phyloP scores from a whole-genome alignment of 1,139 yeast species.

The Blastobotrys illinoisensis region DNA sequence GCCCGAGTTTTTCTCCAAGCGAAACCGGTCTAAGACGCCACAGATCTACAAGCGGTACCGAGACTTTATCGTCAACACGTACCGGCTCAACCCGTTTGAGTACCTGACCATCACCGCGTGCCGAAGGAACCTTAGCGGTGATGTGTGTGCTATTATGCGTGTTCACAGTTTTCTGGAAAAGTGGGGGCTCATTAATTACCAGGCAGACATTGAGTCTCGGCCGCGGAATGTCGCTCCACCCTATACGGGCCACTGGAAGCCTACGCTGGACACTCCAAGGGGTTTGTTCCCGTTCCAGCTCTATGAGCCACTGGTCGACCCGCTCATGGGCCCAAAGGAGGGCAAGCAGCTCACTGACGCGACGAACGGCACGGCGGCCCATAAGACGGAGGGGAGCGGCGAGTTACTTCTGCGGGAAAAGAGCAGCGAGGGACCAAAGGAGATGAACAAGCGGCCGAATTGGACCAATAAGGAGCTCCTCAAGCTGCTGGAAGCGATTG shows the following conservation, averaged over 20 bases:
- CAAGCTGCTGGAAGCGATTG: slow-evolving; percentile 51
- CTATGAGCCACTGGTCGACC: slow-evolving; percentile 33
- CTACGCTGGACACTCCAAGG: slow-evolving; percentile 78
- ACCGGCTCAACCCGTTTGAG: slow-evolving; percentile 88
- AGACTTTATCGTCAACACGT: slow-evolving; percentile 89
- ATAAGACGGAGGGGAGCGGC: background rate
- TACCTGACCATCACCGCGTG: slow-evolving; percentile 90
- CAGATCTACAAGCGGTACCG: slow-evolving; percentile 81
- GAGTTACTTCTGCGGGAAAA: slow-evolving; percentile 2
- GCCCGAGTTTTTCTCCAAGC: slow-evolving; percentile 82
- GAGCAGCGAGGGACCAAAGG: slow-evolving; percentile 34
- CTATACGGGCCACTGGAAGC: slow-evolving; percentile 45
- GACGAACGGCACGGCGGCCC: background rate
- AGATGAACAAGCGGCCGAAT: slow-evolving; percentile 33
- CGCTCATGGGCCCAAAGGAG: slow-evolving; percentile 10
- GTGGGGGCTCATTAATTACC: slow-evolving; percentile 97
- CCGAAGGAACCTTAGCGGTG: slow-evolving; percentile 91
- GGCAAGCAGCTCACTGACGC: background rate
- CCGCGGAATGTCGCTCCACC: slow-evolving; percentile 72
- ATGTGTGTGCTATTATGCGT: slow-evolving; percentile 89
- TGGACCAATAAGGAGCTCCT: slow-evolving; percentile 66
- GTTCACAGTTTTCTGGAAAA: slow-evolving; percentile 83
- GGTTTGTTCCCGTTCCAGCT: slow-evolving; percentile 88
- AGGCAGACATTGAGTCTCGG: slow-evolving; percentile 70
- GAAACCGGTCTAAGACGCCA: slow-evolving; percentile 81